Evolutionary conservation across 805 yeast genomes (phyloP), one percentile per base, ranked within the genome.

Genomic region (Candida tammaniensis): DNA sequence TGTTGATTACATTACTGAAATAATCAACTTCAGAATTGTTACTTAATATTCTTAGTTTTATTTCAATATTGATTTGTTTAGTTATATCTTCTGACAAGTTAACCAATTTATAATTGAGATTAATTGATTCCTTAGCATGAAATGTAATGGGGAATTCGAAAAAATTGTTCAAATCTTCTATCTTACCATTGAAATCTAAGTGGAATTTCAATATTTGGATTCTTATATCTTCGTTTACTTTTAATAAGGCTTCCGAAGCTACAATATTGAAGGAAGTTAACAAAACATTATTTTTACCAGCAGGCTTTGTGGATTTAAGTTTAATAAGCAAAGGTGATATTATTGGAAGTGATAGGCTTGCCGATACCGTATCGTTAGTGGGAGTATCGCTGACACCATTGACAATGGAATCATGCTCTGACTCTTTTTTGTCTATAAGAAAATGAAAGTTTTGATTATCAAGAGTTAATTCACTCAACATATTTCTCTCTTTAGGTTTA

Each of bases 211-310:
- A 18, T 11, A 43, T 20, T 18, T 31, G 27, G 10, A 43, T 30
- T 4, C 11, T 15, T 3, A 33, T 8, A 7, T 35, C 27, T 27
- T 21, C 25, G 15, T 33, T 28, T 13, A 37, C 33, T 9, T 40
- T 43, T 26, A 47, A 51, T 11, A 74, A 51, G 21, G 54, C 68
- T 3, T 68, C 72, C 1, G 78, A 63, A 2, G 68, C 56, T 38
- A 72, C 78, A 8, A 76, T 51, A 34, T 68, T 74, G 28, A 76
- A 50, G 1, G 75, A 68, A 1, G 77, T 66, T n/a, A 76, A 49
- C 1, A 76, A 44, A 3, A 64, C 47, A 36, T 67, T 65, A 42
- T 63, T 59, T 27, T 70, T 56, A 7, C 76, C 74, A 4, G 74
- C 72, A 4, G 78, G 69, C 38, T 67, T 68, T 6, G 74, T 62